A percentile compares a stretch with the other conserved stretches of the same genome.
Evolutionary conservation across 2,329 filamentous ascomycete species (phyloP).

Genomic region (Septoria petroselini): DNA sequence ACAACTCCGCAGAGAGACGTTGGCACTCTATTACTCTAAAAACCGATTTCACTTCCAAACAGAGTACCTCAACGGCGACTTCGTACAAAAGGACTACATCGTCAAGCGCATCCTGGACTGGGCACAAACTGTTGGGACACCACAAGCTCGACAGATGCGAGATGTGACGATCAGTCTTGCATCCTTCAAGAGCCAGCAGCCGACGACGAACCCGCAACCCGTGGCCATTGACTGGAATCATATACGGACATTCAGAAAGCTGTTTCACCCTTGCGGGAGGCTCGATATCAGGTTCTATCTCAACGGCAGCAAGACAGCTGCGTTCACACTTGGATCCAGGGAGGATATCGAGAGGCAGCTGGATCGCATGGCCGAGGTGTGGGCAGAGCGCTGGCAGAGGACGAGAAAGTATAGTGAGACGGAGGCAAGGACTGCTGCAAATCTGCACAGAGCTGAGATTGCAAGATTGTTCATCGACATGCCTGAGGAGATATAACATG

Average conservation of each 20-base stretch:
- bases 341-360: slow-evolving; percentile 18
- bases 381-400: slow-evolving; percentile 22
- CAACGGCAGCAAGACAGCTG: slow-evolving; percentile 21
- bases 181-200: slow-evolving; percentile 19
- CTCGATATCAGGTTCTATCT: slow-evolving; percentile 23
- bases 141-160: slow-evolving; percentile 22
- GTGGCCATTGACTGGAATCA: slow-evolving; percentile 23
- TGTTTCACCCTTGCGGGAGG: slow-evolving; percentile 23
- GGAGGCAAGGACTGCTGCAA: slow-evolving; percentile 19
- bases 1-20: slow-evolving; percentile 21
- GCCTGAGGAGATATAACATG: slow-evolving; percentile 16
- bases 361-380: slow-evolving; percentile 19
- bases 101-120: slow-evolving; percentile 17
- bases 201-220: not conserved
- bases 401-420: slow-evolving; percentile 18
- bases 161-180: slow-evolving; percentile 24
- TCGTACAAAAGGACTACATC: slow-evolving; percentile 16
- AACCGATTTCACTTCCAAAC: slow-evolving; percentile 26
- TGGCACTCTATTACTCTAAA: slow-evolving; percentile 23
- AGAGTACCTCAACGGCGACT: slow-evolving; percentile 25
- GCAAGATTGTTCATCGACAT: slow-evolving; percentile 22
- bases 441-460: slow-evolving; percentile 21
- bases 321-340: slow-evolving; percentile 18
- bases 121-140: slow-evolving; percentile 11
- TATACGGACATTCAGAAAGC: slow-evolving; percentile 15